phyloP scores from a whole-genome alignment of 331 rosid species.

The Prunus yedoensis region DNA sequence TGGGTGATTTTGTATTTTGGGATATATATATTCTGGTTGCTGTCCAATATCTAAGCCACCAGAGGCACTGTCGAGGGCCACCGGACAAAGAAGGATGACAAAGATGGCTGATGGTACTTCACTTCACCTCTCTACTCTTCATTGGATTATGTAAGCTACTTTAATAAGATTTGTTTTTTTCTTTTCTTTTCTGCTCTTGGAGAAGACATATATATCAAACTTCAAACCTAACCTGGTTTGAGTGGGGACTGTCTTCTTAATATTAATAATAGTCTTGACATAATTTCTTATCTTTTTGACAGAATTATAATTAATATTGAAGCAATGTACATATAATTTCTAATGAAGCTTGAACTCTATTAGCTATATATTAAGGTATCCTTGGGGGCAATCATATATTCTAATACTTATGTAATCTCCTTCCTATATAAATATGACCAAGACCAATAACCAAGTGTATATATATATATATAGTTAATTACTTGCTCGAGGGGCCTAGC shows the following conservation, averaged over 20 bases:
- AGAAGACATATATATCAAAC: neutral
- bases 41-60: slow-evolving; percentile 26
- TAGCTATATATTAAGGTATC: too few relatives aligned
- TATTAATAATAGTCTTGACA: too few relatives aligned
- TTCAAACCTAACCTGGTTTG: neutral
- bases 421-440: neutral
- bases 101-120: slow-evolving; percentile 23
- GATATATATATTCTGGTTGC: slow-evolving; percentile 27
- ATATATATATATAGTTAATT: too few relatives aligned
- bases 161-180: neutral
- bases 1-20: slow-evolving; percentile 33
- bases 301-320: too few relatives aligned
- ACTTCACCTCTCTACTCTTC: slow-evolving; percentile 5
- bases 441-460: too few relatives aligned
- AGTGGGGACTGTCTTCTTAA: neutral
- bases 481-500: too few relatives aligned
- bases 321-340: too few relatives aligned
- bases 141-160: neutral
- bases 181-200: neutral
- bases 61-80: slow-evolving; percentile 39
- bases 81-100: slow-evolving; percentile 40
- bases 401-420: neutral
- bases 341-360: neutral
- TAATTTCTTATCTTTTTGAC: too few relatives aligned
- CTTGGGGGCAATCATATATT: neutral